Evolutionary conservation across 345 rosid genomes (phyloP), one percentile per base, ranked within the genome.

Genomic region (Erodium maritimum): DNA sequence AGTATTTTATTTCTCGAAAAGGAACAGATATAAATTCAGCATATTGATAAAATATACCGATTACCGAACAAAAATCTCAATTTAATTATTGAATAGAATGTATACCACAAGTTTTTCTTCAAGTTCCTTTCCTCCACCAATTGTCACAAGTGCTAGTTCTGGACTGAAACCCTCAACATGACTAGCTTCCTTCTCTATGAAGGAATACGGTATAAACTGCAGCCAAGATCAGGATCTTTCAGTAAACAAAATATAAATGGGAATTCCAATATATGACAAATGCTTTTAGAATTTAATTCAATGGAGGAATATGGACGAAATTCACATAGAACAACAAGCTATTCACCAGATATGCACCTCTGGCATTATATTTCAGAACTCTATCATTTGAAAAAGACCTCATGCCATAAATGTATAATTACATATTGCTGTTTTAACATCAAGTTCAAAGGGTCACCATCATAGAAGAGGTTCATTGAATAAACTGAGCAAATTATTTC

Each of bases 121-220:
- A 14, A 91, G 93, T 48, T 91, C 96, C 62, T 91, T 83, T 21
- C 98, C 96, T 5, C 96, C 98, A 21, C 94, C 93, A 52, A 91
- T 72, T 3, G 96, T 88, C 19, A 91, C 96, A 21, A 91, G 71
- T 19, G 98, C 96, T 60, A 91, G 68, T 52, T 88, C 98, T 5
- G 96, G 96, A 69, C 94, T 88, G 65, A 91, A 91, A 7, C 96
- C 98, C 65, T 91, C 98, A 13, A 86, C 91, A 50, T 86, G 96
- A 70, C 90, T 84, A 74, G 96, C 94, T 84, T 91, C 95, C 75
- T 91, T 88, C 87, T 91, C 98, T 61, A 91, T 83, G 59, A 91
- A 91, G 4, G 98, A 91, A 74, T 86, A 88, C 18, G 98, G 96
- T 81, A 88, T 91, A 73, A 91, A 79, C 95, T 84, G 69, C 77